These are phyloP conservation scores for Serendipita vermifera DNA, from an alignment of 768 basidiomycete genomes.

Conservation along the genomic window DNA sequence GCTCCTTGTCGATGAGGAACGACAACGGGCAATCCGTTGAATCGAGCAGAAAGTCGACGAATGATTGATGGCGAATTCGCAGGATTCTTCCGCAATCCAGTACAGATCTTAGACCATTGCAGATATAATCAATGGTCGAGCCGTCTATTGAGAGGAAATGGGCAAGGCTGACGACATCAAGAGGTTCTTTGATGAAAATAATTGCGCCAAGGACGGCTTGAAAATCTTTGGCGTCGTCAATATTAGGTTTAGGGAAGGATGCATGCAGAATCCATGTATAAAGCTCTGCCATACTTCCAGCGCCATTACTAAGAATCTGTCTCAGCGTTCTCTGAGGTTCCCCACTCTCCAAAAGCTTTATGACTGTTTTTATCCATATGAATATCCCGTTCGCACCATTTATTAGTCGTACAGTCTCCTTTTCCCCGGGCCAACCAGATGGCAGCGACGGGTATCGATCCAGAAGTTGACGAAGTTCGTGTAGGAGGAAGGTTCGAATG, in stretches of 20 bases:
- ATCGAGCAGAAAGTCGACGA: constrained; percentile 3
- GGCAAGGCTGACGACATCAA: background rate
- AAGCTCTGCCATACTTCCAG: background rate
- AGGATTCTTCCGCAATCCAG: background rate
- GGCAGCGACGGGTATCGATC: background rate
- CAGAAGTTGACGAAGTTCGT: background rate
- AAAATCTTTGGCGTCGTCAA: background rate
- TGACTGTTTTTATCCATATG: constrained; percentile 3
- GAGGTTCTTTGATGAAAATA: background rate
- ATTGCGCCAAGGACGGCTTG: background rate
- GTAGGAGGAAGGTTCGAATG: background rate
- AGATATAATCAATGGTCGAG: background rate
- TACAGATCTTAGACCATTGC: background rate
- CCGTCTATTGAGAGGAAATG: background rate
- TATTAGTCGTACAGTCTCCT: background rate
- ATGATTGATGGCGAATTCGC: constrained; percentile 4
- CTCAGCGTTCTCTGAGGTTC: background rate
- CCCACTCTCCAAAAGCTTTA: background rate
- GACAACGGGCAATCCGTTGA: background rate
- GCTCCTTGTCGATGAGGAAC: too few relatives aligned
- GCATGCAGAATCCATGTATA: background rate
- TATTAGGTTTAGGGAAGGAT: background rate
- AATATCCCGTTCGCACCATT: background rate
- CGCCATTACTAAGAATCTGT: background rate
- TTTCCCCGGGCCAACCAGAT: background rate